Conservation (phyloP, 2,329 filamentous ascomycete genomes). For the Talaromyces sp. region DNA sequence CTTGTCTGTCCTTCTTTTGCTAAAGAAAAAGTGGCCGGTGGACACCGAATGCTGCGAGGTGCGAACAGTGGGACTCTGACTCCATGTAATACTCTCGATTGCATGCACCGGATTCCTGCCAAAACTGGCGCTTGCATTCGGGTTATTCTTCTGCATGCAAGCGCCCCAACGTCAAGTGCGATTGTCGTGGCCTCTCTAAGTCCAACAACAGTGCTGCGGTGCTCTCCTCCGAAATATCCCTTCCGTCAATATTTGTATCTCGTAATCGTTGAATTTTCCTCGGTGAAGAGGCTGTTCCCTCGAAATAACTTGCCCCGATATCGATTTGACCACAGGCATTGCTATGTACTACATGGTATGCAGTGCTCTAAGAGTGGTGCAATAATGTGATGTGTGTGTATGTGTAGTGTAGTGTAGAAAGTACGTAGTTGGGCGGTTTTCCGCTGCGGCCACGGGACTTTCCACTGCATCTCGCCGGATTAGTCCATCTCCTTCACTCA, state of each 20-base stretch:
- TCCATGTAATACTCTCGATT: slow-evolving; percentile 6
- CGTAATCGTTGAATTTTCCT: neutral
- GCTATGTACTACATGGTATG: neutral
- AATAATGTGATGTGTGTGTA: neutral
- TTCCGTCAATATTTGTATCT: neutral
- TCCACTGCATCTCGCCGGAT: slow-evolving; percentile 13
- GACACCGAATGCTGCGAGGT: neutral
- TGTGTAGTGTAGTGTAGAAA: neutral
- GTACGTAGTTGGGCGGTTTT: neutral
- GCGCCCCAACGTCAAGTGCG: slow-evolving; percentile 11
- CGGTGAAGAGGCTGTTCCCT: neutral
- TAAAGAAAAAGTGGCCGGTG: neutral
- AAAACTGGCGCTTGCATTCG: neutral
- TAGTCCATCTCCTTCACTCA: neutral
- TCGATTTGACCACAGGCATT: neutral
- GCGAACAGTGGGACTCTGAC: slow-evolving; percentile 13
- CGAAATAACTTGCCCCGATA: neutral
- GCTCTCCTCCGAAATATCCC: neutral
- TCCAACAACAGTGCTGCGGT: neutral
- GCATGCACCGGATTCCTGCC: slow-evolving; percentile 1
- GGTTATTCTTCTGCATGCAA: slow-evolving; percentile 12
- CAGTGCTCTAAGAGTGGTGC: neutral
- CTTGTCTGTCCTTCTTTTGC: neutral
- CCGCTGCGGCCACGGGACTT: slow-evolving; percentile 7
- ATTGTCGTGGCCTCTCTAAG: slow-evolving; percentile 12